Conservation (phyloP, 805 yeast genomes). For the Komagataella populi region DNA sequence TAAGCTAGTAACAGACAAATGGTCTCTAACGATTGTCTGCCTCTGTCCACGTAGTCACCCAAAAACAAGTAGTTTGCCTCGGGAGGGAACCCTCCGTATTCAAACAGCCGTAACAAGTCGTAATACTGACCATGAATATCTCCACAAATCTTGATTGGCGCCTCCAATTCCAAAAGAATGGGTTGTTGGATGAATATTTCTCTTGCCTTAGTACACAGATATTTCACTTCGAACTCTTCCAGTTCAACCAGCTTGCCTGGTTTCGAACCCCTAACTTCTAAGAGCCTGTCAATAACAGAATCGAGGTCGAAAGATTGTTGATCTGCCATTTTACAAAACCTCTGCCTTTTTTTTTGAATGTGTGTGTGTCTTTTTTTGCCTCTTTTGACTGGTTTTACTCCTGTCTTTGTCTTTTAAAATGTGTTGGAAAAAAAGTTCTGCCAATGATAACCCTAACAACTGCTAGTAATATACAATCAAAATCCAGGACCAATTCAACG, state of each 20-base stretch:
- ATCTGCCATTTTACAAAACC: not conserved
- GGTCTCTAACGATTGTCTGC: constrained; percentile 93
- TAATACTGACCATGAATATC: constrained; percentile 98
- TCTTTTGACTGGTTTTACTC: not conserved
- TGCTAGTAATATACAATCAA: not conserved
- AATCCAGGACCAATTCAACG: not conserved
- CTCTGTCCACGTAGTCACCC: constrained; percentile 98
- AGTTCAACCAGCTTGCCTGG: constrained; percentile 96
- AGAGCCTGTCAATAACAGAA: constrained; percentile 89
- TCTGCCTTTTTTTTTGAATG: not conserved
- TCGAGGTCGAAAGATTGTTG: constrained; percentile 49
- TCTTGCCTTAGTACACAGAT: constrained; percentile 93
- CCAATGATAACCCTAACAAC: not conserved
- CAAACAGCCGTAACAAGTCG: constrained; percentile 87
- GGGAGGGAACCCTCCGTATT: constrained; percentile 98
- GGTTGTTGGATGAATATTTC: constrained; percentile 98
- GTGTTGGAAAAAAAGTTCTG: not conserved
- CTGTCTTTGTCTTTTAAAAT: not conserved
- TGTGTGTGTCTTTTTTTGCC: not conserved
- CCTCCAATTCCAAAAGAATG: constrained; percentile 86
- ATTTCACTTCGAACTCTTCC: constrained; percentile 89
- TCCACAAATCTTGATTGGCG: constrained; percentile 95
- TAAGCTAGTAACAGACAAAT: constrained; percentile 89
- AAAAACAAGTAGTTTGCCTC: constrained; percentile 92
- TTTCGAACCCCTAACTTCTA: constrained; percentile 96